phyloP scores from a whole-genome alignment of 495 filamentous ascomycete species.

The Platismatia glauca region DNA sequence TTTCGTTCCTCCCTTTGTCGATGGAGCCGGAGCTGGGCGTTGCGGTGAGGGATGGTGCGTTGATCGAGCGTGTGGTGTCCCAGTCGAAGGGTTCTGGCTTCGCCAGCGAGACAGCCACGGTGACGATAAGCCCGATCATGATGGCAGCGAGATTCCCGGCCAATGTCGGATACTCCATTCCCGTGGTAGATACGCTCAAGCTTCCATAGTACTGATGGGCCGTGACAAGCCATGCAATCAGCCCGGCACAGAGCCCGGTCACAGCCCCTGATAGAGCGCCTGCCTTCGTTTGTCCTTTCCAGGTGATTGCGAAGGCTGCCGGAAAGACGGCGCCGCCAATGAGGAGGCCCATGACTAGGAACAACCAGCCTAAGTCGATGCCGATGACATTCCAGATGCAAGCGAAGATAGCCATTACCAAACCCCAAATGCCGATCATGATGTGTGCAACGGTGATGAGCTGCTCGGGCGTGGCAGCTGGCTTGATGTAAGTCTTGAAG shows the following conservation, averaged over 20 bases:
- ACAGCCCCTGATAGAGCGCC: slow-evolving; percentile 39
- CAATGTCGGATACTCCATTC: slow-evolving; percentile 29
- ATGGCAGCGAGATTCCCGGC: slow-evolving; percentile 31
- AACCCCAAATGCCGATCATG: slow-evolving; percentile 38
- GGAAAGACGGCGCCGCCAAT: slow-evolving; percentile 43
- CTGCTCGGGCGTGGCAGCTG: slow-evolving; percentile 32
- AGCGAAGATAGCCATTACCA: slow-evolving; percentile 40
- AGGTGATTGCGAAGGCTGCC: slow-evolving; percentile 42
- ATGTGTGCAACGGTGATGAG: slow-evolving; percentile 42
- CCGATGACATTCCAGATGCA: slow-evolving; percentile 37
- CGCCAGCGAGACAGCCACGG: slow-evolving; percentile 24
- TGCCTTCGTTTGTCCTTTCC: slow-evolving; percentile 37
- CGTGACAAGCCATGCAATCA: slow-evolving; percentile 41
- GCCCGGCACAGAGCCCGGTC: slow-evolving; percentile 34
- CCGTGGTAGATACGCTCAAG: slow-evolving; percentile 40
- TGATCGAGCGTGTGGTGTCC: slow-evolving; percentile 29
- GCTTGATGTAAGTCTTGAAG: slow-evolving; percentile 47
- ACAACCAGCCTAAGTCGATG: slow-evolving; percentile 39
- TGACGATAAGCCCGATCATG: slow-evolving; percentile 27
- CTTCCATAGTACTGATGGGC: slow-evolving; percentile 35
- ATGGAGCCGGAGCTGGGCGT: slow-evolving; percentile 9
- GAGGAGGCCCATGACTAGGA: slow-evolving; percentile 38
- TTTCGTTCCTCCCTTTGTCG: slow-evolving; percentile 11
- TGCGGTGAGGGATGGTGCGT: slow-evolving; percentile 13
- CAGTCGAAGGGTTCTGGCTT: slow-evolving; percentile 29